Conservation (phyloP, 441 rosid genomes). For the Adansonia gregorii region DNA sequence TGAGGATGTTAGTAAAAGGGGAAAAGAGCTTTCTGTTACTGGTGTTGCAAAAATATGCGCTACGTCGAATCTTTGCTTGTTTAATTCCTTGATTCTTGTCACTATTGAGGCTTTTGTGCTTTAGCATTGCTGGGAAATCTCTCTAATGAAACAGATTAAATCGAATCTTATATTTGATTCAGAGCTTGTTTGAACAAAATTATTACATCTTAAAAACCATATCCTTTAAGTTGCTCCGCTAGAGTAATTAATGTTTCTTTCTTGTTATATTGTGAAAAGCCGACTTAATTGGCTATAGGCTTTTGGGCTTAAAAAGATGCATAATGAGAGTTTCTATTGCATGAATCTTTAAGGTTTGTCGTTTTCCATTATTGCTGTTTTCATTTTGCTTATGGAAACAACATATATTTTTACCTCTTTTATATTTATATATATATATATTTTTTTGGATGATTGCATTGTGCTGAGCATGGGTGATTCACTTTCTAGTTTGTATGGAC, state of each 20-base stretch:
- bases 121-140: neutral
- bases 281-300: neutral
- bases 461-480: constrained; percentile 19
- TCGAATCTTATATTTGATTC: neutral
- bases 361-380: neutral
- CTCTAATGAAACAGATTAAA: neutral
- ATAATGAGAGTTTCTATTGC: neutral
- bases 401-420: neutral
- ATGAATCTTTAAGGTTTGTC: neutral
- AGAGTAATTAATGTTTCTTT: neutral
- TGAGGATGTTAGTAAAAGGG: neutral
- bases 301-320: neutral
- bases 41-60: neutral
- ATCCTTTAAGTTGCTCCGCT: neutral
- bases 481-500: constrained; percentile 33
- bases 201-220: neutral
- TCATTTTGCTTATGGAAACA: neutral
- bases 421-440: too few relatives aligned
- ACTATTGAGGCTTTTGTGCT: neutral
- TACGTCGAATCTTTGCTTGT: neutral
- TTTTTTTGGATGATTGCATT: constrained; percentile 13
- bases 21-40: neutral
- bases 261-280: neutral
- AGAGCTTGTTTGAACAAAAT: neutral
- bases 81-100: neutral